Conservation (phyloP, 768 basidiomycete species). For the Boletus coccyginus region DNA sequence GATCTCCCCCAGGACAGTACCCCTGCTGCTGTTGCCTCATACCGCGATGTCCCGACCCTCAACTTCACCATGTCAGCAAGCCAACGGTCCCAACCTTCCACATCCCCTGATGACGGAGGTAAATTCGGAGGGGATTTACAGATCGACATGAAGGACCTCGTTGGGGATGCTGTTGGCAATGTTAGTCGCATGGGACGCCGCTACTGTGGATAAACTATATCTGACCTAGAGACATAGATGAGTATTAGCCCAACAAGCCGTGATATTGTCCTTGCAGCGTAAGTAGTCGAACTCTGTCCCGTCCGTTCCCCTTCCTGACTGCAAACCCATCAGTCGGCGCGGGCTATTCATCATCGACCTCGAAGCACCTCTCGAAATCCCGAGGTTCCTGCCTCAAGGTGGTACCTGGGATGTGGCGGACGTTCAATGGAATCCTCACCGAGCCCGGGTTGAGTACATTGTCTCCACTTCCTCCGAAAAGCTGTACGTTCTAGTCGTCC, state of each 20-base stretch:
- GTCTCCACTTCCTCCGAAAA: conserved; percentile 89
- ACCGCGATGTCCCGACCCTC: conserved; percentile 30
- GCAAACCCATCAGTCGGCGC: conserved; percentile 51
- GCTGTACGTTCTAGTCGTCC: conserved; percentile 49
- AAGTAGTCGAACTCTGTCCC: conserved; percentile 24
- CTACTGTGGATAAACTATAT: neutral
- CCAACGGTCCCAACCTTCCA: conserved; percentile 19
- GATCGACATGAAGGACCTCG: conserved; percentile 76
- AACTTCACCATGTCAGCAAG: conserved; percentile 10
- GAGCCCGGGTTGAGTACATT: conserved; percentile 70
- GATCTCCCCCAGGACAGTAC: conserved; percentile 24
- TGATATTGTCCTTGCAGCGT: conserved; percentile 91
- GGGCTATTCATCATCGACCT: conserved; percentile 96
- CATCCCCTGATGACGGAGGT: conserved; percentile 51
- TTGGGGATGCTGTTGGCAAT: conserved; percentile 82
- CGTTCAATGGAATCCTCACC: conserved; percentile 91
- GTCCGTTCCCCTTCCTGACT: neutral
- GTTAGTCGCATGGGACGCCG: conserved; percentile 40
- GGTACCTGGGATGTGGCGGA: conserved; percentile 96
- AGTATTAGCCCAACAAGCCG: conserved; percentile 86
- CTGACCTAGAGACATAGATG: conserved; percentile 53
- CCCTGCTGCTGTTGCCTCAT: conserved; percentile 22
- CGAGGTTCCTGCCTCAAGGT: conserved; percentile 93
- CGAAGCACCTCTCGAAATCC: conserved; percentile 79
- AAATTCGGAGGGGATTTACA: conserved; percentile 59